These are phyloP conservation scores for Penstemon eatonii DNA, from an alignment of 257 asterid species.

Conservation along the genomic window DNA sequence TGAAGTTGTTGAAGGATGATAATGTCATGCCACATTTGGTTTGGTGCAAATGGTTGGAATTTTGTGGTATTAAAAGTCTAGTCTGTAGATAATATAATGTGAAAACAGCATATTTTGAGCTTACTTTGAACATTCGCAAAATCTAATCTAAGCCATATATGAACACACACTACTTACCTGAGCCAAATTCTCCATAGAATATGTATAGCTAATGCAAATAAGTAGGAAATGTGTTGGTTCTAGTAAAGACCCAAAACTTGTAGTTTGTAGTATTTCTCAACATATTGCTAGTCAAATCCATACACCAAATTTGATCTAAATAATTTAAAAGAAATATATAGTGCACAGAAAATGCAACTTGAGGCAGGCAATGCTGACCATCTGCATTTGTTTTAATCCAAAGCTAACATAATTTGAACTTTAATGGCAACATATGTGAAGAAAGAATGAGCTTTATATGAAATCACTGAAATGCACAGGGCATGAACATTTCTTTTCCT, in stretches of 20 bases:
- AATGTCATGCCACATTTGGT: too few species aligned
- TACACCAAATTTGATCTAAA: neutral
- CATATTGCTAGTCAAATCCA: neutral
- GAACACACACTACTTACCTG: neutral
- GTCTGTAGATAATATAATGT: too few species aligned
- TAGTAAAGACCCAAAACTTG: neutral
- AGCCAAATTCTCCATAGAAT: neutral
- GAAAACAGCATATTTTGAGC: too few species aligned
- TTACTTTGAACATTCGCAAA: too few species aligned
- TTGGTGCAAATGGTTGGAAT: too few species aligned
- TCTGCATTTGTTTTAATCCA: neutral
- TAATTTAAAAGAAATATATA: neutral
- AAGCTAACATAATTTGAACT: neutral
- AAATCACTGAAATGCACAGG: neutral
- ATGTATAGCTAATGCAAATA: neutral
- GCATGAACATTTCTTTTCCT: neutral
- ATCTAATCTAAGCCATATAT: neutral
- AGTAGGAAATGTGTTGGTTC: neutral
- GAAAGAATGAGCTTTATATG: neutral
- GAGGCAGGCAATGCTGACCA: neutral
- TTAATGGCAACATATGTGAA: slow-evolving; percentile 12
- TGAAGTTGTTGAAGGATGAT: too few species aligned
- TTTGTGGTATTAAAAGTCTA: neutral
- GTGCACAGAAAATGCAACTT: neutral
- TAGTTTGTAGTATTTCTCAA: neutral